Percentiles rank a stretch among this genome's conserved stretches.
These are phyloP conservation scores for Spatholobus suberectus DNA, from an alignment of 306 rosid species.

Conservation along the genomic window DNA sequence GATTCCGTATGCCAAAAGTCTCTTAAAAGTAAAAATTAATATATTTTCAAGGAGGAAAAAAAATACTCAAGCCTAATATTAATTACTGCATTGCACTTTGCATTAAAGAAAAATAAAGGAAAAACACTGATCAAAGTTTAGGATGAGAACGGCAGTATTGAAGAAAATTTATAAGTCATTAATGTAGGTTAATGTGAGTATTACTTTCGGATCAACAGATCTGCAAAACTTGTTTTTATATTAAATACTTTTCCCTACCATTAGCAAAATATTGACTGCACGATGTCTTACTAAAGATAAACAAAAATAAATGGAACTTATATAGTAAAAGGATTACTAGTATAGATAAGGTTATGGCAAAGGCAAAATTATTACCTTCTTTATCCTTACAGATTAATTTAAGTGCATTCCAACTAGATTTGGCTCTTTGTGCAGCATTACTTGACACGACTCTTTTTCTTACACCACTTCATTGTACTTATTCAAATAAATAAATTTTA, in stretches of 20 bases:
- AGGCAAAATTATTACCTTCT: not conserved
- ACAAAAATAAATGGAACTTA: not conserved
- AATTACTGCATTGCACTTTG: not conserved
- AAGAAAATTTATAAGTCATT: not conserved
- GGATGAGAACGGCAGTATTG: not conserved
- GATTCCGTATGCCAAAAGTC: too few relatives aligned
- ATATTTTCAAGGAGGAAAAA: too few relatives aligned
- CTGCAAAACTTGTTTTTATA: not conserved
- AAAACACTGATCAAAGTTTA: not conserved
- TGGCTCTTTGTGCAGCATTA: not conserved
- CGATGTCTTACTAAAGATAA: not conserved
- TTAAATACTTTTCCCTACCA: not conserved
- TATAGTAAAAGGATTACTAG: not conserved
- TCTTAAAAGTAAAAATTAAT: too few relatives aligned
- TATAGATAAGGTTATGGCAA: not conserved
- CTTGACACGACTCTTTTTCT: not conserved
- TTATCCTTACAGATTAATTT: not conserved
- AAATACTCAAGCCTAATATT: too few relatives aligned
- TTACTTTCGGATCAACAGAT: not conserved
- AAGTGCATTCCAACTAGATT: conserved; percentile 26
- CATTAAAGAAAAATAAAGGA: not conserved
- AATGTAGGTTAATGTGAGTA: not conserved
- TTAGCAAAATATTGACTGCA: not conserved
- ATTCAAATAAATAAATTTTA: not conserved
- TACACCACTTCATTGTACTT: not conserved